A percentile compares a stretch with the other conserved stretches of the same genome.
Evolutionary conservation across 2,329 filamentous ascomycete species (phyloP).

Genomic region (Teratosphaeriaceae sp.): DNA sequence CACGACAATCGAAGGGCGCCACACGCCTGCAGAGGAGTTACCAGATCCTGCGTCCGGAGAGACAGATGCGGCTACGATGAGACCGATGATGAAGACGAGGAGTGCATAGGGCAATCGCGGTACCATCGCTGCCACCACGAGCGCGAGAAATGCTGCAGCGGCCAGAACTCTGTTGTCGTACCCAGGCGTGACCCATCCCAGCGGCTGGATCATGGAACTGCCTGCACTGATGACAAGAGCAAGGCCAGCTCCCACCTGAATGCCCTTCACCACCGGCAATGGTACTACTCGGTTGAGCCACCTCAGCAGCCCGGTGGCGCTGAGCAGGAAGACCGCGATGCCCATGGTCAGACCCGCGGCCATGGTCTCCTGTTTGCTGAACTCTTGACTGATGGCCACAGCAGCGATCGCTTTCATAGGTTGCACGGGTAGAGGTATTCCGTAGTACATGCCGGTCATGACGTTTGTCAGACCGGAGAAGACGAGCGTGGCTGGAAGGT

Average conservation of each 20-base stretch:
- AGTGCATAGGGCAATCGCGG: constrained; percentile 73
- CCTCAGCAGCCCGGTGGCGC: constrained; percentile 68
- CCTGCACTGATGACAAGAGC: constrained; percentile 76
- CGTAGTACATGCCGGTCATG: constrained; percentile 72
- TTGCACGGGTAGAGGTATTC: constrained; percentile 85
- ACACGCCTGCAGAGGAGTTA: constrained; percentile 43
- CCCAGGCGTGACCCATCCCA: constrained; percentile 60
- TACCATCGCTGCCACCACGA: constrained; percentile 60
- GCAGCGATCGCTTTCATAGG: constrained; percentile 88
- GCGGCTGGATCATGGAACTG: constrained; percentile 56
- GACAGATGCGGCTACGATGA: constrained; percentile 51
- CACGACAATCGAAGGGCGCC: constrained; percentile 50
- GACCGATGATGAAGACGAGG: constrained; percentile 60
- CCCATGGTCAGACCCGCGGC: constrained; percentile 78
- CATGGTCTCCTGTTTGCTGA: constrained; percentile 64
- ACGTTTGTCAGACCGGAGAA: constrained; percentile 88
- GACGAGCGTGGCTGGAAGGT: constrained; percentile 74
- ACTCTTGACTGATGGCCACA: constrained; percentile 67
- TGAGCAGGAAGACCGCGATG: constrained; percentile 66
- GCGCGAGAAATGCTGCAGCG: constrained; percentile 61
- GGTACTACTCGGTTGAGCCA: constrained; percentile 71
- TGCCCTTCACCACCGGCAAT: constrained; percentile 84
- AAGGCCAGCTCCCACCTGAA: constrained; percentile 86
- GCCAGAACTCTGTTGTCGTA: constrained; percentile 77
- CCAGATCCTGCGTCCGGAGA: constrained; percentile 35